Conservation (phyloP, 2,329 filamentous ascomycete species). For the Fusarium graminum region DNA sequence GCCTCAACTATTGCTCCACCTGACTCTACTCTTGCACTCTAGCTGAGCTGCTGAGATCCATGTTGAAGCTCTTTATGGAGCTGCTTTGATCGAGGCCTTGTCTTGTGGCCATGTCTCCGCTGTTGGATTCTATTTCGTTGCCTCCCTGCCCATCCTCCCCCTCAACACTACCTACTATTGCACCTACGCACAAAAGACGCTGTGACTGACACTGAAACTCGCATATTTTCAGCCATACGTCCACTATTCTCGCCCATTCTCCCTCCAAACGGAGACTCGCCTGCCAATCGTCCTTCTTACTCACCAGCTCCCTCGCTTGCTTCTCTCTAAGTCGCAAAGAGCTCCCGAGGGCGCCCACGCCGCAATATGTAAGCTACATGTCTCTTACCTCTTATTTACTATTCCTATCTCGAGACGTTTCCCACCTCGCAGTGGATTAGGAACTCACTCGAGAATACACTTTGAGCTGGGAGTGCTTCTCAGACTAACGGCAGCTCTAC, state of each 20-base stretch:
- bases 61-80: constrained; percentile 35
- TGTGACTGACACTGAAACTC: constrained; percentile 44
- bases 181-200: constrained; percentile 37
- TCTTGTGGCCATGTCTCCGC: constrained; percentile 26
- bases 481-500: constrained; percentile 8
- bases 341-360: constrained; percentile 45
- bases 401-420: constrained; percentile 15
- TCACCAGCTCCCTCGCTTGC: constrained; percentile 28
- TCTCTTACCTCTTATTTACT: constrained; percentile 16
- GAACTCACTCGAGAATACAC: constrained; percentile 14
- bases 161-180: constrained; percentile 33
- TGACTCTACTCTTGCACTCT: constrained; percentile 18
- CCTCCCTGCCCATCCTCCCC: constrained; percentile 31
- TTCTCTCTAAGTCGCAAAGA: constrained; percentile 39
- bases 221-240: constrained; percentile 45
- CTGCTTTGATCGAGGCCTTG: constrained; percentile 25
- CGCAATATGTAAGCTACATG: constrained; percentile 54
- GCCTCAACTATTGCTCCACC: constrained; percentile 32
- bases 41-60: constrained; percentile 37
- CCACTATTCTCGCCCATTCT: constrained; percentile 23
- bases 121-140: constrained; percentile 27
- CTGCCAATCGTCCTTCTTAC: constrained; percentile 20
- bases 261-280: constrained; percentile 20
- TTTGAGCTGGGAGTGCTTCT: constrained; percentile 8
- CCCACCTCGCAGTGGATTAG: constrained; percentile 13